Evolutionary conservation across 2,329 filamentous ascomycete genomes (phyloP).

Genomic region (Colletotrichum australisinense): DNA sequence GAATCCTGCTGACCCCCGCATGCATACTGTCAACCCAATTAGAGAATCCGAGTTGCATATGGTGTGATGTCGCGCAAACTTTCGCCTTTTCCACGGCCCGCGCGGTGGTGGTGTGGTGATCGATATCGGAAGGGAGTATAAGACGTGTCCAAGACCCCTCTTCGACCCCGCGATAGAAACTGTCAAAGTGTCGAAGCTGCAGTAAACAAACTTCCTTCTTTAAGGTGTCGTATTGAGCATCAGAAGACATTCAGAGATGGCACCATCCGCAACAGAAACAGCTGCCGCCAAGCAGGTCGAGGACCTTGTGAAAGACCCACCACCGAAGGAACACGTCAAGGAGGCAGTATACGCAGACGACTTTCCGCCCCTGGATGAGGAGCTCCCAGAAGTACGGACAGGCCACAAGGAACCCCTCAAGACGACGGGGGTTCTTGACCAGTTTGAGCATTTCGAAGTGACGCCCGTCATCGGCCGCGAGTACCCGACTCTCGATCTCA

Average conservation of each 20-base stretch:
- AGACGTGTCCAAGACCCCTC: not conserved
- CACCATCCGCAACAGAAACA: constrained; percentile 32
- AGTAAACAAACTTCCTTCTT: not conserved
- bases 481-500: constrained; percentile 67
- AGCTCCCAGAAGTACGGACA: constrained; percentile 27
- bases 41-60: constrained; percentile 19
- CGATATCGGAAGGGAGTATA: constrained; percentile 1
- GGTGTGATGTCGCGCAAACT: constrained; percentile 19
- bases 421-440: constrained; percentile 61
- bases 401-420: constrained; percentile 53
- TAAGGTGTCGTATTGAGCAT: not conserved
- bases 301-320: constrained; percentile 4
- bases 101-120: not conserved
- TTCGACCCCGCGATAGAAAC: too few relatives aligned
- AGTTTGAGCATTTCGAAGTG: constrained; percentile 66
- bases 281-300: constrained; percentile 1
- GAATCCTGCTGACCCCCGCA: too few relatives aligned
- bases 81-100: not conserved
- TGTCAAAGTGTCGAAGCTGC: not conserved
- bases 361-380: constrained; percentile 6
- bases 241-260: constrained; percentile 6
- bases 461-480: constrained; percentile 73
- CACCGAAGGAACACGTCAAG: constrained; percentile 1
- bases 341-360: not conserved
- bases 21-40: not conserved